Conservation (phyloP, 2,329 filamentous ascomycete species). For the Aspergillus cejpii region DNA sequence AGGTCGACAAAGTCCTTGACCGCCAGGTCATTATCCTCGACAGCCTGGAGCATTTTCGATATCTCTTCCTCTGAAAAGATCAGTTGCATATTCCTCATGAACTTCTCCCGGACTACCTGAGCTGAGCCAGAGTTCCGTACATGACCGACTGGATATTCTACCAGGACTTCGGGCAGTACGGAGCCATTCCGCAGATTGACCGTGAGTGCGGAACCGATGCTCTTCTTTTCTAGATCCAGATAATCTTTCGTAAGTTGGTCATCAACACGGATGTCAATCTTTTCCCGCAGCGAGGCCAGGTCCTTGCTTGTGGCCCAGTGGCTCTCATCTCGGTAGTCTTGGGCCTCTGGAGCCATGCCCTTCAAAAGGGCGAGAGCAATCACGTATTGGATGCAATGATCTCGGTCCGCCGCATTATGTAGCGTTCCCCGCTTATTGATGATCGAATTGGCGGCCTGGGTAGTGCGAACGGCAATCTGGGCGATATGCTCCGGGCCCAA, state of each 20-base stretch:
- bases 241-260: slow-evolving; percentile 28
- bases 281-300: slow-evolving; percentile 23
- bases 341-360: slow-evolving; percentile 16
- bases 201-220: slow-evolving; percentile 23
- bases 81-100: slow-evolving; percentile 15
- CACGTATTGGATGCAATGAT: slow-evolving; percentile 34
- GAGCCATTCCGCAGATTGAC: slow-evolving; percentile 21
- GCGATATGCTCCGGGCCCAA: slow-evolving; percentile 18
- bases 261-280: slow-evolving; percentile 23
- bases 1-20: slow-evolving; percentile 16
- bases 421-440: slow-evolving; percentile 30
- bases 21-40: slow-evolving; percentile 7
- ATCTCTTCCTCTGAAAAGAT: slow-evolving; percentile 16
- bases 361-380: slow-evolving; percentile 32
- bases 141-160: slow-evolving; percentile 38
- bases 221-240: slow-evolving; percentile 22
- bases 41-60: slow-evolving; percentile 8
- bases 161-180: slow-evolving; percentile 24
- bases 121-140: slow-evolving; percentile 13
- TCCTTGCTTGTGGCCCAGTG: slow-evolving; percentile 17
- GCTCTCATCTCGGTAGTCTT: slow-evolving; percentile 26
- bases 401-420: slow-evolving; percentile 29
- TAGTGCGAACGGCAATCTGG: slow-evolving; percentile 26
- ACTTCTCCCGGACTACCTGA: slow-evolving; percentile 11
- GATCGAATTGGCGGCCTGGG: slow-evolving; percentile 26